phyloP scores from a whole-genome alignment of 1,139 yeast species.

The Candida sp. region DNA sequence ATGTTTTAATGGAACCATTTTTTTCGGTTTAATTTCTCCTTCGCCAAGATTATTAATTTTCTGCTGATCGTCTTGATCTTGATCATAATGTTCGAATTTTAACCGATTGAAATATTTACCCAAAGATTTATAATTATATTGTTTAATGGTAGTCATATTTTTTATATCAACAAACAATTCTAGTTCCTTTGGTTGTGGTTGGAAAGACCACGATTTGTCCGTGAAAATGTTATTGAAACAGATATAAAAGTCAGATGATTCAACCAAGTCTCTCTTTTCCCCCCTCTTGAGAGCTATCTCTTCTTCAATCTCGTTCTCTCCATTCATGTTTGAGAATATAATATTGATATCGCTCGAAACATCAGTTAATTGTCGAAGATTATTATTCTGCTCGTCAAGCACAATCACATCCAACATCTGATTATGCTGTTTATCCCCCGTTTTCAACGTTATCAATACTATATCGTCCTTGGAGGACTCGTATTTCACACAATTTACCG shows the following conservation, averaged over 20 bases:
- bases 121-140: conserved; percentile 34
- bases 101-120: conserved; percentile 20
- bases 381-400: conserved; percentile 35
- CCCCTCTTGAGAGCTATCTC: conserved; percentile 5
- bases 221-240: conserved; percentile 43
- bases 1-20: conserved; percentile 3
- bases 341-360: conserved; percentile 25
- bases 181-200: conserved; percentile 29
- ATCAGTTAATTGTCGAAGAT: conserved; percentile 28
- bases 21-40: conserved; percentile 8
- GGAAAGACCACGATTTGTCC: conserved; percentile 44
- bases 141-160: conserved; percentile 27
- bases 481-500: conserved; percentile 34
- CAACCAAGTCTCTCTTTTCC: not conserved
- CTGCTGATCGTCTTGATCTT: not conserved
- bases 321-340: conserved; percentile 36
- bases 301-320: conserved; percentile 15
- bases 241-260: conserved; percentile 27
- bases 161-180: conserved; percentile 34
- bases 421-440: conserved; percentile 29
- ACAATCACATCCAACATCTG: conserved; percentile 35
- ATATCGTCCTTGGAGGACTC: conserved; percentile 36
- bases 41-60: conserved; percentile 4
- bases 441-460: conserved; percentile 26
- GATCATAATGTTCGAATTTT: conserved; percentile 14